Evolutionary conservation across 2,329 filamentous ascomycete species (phyloP).

Genomic region (Pseudogymnoascus sp.): DNA sequence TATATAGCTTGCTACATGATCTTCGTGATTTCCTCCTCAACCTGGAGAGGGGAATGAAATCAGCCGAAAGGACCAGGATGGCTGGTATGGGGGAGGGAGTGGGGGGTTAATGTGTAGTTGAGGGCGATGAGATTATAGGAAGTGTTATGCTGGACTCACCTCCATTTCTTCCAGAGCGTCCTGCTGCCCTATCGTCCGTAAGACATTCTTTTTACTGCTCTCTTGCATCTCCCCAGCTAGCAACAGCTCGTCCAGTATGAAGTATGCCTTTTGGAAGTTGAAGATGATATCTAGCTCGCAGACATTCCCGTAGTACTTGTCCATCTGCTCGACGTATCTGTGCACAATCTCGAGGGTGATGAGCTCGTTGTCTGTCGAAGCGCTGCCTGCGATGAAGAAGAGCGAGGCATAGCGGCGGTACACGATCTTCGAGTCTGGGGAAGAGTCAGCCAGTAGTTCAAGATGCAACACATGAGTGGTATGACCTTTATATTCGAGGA

Average conservation of each 20-base stretch:
- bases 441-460: not conserved
- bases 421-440: conserved; percentile 72
- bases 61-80: conserved; percentile 29
- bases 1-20: conserved; percentile 24
- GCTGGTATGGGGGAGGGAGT: conserved; percentile 45
- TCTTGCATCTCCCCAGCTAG: conserved; percentile 96
- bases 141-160: conserved; percentile 46
- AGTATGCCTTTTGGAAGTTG: conserved; percentile 99
- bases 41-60: conserved; percentile 20
- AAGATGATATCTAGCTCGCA: conserved; percentile 99
- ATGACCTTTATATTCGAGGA: conserved; percentile 95
- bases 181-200: conserved; percentile 92
- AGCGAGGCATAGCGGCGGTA: conserved; percentile 97
- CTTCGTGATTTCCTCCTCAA: conserved; percentile 31
- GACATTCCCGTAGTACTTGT: conserved; percentile 99
- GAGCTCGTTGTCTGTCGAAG: conserved; percentile 95
- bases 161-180: conserved; percentile 98
- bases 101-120: conserved; percentile 18
- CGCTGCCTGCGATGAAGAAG: conserved; percentile 97
- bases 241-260: conserved; percentile 93
- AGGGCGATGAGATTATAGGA: not conserved
- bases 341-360: conserved; percentile 98
- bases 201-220: conserved; percentile 98
- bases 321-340: conserved; percentile 99
- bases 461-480: not conserved